Conservation (phyloP, 2,329 filamentous ascomycete species). For the Aspergillus unguis region DNA sequence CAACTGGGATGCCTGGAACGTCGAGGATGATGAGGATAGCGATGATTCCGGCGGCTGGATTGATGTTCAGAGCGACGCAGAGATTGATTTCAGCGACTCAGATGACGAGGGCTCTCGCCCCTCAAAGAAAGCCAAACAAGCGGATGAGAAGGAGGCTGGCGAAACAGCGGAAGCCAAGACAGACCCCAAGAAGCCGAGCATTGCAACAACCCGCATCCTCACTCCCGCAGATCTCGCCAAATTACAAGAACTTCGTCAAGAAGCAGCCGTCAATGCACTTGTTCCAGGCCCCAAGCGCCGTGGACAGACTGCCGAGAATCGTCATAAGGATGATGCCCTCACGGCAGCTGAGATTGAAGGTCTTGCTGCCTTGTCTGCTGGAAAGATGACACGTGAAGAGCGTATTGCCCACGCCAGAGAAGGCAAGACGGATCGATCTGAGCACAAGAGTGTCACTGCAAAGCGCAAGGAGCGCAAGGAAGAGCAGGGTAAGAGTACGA, state of each 20-base stretch:
- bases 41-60: constrained; percentile 89
- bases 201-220: constrained; percentile 90
- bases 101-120: constrained; percentile 68
- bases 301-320: constrained; percentile 48
- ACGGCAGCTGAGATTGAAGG: constrained; percentile 92
- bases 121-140: constrained; percentile 61
- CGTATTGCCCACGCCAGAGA: constrained; percentile 78
- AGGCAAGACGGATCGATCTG: constrained; percentile 70
- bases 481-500: constrained; percentile 87
- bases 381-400: constrained; percentile 87
- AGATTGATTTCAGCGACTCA: constrained; percentile 67
- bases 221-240: constrained; percentile 96
- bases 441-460: constrained; percentile 83
- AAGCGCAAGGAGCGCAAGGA: constrained; percentile 84
- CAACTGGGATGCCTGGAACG: constrained; percentile 58
- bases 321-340: constrained; percentile 80
- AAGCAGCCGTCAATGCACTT: constrained; percentile 66
- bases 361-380: constrained; percentile 65
- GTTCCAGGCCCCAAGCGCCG: constrained; percentile 45
- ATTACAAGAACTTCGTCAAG: constrained; percentile 77
- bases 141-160: constrained; percentile 36
- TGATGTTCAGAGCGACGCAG: constrained; percentile 77
- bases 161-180: constrained; percentile 27
- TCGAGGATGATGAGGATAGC: constrained; percentile 56
- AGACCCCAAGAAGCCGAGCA: constrained; percentile 46